phyloP scores from a whole-genome alignment of 1,284 basidiomycete species.

The Microbotryum lychnidis-dioicae region DNA sequence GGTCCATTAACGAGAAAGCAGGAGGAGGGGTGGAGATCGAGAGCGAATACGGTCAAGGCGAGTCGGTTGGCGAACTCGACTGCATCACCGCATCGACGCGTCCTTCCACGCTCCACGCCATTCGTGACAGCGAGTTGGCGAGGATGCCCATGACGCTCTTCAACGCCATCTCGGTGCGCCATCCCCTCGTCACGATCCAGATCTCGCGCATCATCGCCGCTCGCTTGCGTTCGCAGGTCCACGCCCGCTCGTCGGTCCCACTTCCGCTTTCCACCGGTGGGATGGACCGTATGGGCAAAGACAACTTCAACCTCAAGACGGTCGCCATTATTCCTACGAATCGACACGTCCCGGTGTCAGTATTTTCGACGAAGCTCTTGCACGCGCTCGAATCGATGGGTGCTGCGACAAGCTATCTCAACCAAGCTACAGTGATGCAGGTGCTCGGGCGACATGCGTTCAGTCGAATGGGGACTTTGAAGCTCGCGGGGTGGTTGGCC shows the following conservation, averaged over 20 bases:
- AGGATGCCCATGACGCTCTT: slow-evolving; percentile 95
- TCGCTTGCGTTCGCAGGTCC: slow-evolving; percentile 74
- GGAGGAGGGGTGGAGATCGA: slow-evolving; percentile 67
- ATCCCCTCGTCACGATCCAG: slow-evolving; percentile 92
- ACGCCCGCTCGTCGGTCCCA: slow-evolving; percentile 40
- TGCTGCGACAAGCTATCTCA: slow-evolving; percentile 76
- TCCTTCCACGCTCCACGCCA: slow-evolving; percentile 87
- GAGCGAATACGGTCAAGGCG: slow-evolving; percentile 87
- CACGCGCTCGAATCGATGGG: slow-evolving; percentile 77
- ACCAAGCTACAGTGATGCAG: slow-evolving; percentile 80
- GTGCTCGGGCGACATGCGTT: slow-evolving; percentile 89
- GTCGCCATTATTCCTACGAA: slow-evolving; percentile 76
- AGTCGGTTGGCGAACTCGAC: slow-evolving; percentile 61
- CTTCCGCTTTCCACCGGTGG: slow-evolving; percentile 26
- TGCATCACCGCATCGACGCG: slow-evolving; percentile 89
- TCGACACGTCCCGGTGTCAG: slow-evolving; percentile 72
- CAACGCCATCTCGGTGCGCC: slow-evolving; percentile 72
- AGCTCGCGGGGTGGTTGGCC: slow-evolving; percentile 84
- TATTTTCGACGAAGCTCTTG: slow-evolving; percentile 82
- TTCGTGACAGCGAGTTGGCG: slow-evolving; percentile 96
- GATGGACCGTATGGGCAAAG: slow-evolving; percentile 54
- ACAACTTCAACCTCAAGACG: slow-evolving; percentile 83
- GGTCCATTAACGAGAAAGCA: slow-evolving; percentile 59
- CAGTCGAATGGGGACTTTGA: slow-evolving; percentile 86
- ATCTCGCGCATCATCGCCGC: slow-evolving; percentile 90